A percentile compares a stretch with the other conserved stretches of the same genome.
These are phyloP conservation scores for Malassezia cuniculi DNA, from an alignment of 1,284 basidiomycete genomes.

Conservation along the genomic window DNA sequence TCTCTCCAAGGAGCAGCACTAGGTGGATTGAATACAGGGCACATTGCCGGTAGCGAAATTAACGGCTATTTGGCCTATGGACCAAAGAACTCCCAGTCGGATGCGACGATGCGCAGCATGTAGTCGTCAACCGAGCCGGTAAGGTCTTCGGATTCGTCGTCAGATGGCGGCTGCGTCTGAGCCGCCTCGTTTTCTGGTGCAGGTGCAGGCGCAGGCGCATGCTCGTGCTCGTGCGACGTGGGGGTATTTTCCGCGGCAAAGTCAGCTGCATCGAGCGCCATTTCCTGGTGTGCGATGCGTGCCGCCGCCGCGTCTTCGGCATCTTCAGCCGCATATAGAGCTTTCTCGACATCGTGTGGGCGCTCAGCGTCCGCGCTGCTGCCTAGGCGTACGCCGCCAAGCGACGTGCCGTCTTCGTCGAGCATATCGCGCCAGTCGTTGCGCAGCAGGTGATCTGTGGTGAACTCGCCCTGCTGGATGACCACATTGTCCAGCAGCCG, in stretches of 20 bases:
- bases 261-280: constrained; percentile 58
- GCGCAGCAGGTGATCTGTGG: constrained; percentile 48
- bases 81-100: constrained; percentile 63
- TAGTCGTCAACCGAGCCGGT: constrained; percentile 75
- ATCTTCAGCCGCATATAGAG: constrained; percentile 77
- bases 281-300: constrained; percentile 65
- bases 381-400: constrained; percentile 32
- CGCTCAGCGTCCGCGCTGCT: constrained; percentile 32
- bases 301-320: constrained; percentile 71
- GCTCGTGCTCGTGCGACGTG: constrained; percentile 1
- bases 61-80: constrained; percentile 1
- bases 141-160: constrained; percentile 49
- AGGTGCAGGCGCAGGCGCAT: neutral
- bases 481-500: constrained; percentile 78
- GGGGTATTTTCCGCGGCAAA: constrained; percentile 15
- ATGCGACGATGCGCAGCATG: constrained; percentile 63
- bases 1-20: constrained; percentile 26
- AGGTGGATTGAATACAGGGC: constrained; percentile 10
- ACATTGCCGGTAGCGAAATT: neutral
- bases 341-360: constrained; percentile 55
- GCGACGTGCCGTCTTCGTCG: constrained; percentile 46
- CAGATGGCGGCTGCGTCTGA: constrained; percentile 53
- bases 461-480: constrained; percentile 83
- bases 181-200: constrained; percentile 4
- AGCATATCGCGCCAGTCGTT: constrained; percentile 77